These are phyloP conservation scores for Coemansia sp. DNA, from an alignment of 192 early-diverging fungal species.

Conservation along the genomic window DNA sequence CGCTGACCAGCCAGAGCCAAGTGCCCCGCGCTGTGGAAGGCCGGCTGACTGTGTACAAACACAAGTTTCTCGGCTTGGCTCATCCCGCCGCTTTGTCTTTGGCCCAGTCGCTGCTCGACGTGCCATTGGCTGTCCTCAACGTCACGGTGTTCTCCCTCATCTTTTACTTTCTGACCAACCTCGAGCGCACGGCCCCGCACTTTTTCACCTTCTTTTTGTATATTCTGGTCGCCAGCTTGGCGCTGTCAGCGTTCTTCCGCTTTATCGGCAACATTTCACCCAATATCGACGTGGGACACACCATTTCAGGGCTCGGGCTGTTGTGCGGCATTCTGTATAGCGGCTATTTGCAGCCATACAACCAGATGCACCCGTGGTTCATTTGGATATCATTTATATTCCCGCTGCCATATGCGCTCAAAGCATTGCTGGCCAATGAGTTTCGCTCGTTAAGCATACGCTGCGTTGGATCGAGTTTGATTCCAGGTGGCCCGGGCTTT, in stretches of 20 bases:
- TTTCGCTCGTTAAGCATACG: conserved; percentile 31
- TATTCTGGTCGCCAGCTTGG: conserved; percentile 50
- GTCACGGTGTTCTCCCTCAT: conserved; percentile 57
- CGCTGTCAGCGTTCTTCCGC: conserved; percentile 58
- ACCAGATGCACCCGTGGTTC: conserved; percentile 60
- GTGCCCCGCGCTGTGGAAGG: conserved; percentile 69
- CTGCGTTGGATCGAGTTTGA: conserved; percentile 31
- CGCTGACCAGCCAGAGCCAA: conserved; percentile 66
- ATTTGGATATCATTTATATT: conserved; percentile 69
- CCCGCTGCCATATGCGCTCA: conserved; percentile 69
- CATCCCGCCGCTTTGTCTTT: conserved; percentile 34
- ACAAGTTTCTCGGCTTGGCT: conserved; percentile 66
- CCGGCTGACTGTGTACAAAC: conserved; percentile 76
- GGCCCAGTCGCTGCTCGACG: conserved; percentile 24
- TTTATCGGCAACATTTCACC: conserved; percentile 59
- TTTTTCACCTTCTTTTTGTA: conserved; percentile 63
- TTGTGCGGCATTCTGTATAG: background rate
- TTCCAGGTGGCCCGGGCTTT: conserved; percentile 58
- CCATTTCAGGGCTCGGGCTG: conserved; percentile 60
- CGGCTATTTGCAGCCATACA: conserved; percentile 60
- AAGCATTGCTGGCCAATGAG: conserved; percentile 64
- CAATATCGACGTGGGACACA: conserved; percentile 59
- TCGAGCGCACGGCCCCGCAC: conserved; percentile 55
- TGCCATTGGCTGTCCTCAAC: conserved; percentile 60
- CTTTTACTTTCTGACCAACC: conserved; percentile 62